phyloP scores from a whole-genome alignment of 306 rosid species.

The Acacia confusa region DNA sequence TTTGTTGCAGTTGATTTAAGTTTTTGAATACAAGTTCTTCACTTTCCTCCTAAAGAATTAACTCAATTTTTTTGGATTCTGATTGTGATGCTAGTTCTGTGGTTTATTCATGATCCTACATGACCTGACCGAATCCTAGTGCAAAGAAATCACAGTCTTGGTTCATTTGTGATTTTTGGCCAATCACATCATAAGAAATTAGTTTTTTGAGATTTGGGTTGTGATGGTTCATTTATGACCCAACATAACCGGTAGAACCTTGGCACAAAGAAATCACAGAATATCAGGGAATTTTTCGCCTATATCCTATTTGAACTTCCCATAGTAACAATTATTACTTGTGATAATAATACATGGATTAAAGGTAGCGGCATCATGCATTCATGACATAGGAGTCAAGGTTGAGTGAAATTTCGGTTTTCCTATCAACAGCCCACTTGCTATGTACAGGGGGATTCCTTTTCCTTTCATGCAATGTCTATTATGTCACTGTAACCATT shows the following conservation, averaged over 20 bases:
- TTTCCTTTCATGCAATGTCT: neutral
- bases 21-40: neutral
- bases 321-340: neutral
- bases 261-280: neutral
- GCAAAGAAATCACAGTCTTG: neutral
- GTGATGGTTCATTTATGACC: neutral
- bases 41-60: neutral
- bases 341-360: neutral
- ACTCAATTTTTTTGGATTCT: neutral
- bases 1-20: neutral
- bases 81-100: neutral
- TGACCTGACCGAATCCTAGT: neutral
- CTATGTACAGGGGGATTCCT: neutral
- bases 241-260: neutral
- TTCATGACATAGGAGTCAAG: neutral
- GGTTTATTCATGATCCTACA: neutral
- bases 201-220: neutral
- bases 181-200: neutral
- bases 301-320: neutral
- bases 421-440: neutral
- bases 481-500: neutral
- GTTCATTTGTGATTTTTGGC: neutral
- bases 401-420: neutral
- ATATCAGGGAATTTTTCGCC: neutral
- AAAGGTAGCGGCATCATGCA: neutral